A percentile compares a stretch with the other conserved stretches of the same genome.
phyloP scores from a whole-genome alignment of 345 rosid species.

The Combretum micranthum region DNA sequence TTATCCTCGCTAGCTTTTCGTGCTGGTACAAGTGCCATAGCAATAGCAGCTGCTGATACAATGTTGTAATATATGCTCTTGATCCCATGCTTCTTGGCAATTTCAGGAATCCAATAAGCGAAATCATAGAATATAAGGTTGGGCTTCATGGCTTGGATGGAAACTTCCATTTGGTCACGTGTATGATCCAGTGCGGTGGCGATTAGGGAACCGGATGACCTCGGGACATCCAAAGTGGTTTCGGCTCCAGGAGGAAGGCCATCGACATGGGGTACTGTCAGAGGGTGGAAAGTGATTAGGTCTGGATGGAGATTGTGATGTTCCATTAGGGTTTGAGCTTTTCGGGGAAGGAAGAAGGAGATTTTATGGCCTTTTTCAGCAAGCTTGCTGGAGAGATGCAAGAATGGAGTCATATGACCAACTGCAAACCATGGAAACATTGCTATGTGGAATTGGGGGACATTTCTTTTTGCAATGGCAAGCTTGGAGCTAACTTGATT shows the following conservation, averaged over 20 bases:
- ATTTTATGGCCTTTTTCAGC: conserved; percentile 39
- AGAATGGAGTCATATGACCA: conserved; percentile 56
- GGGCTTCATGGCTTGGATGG: conserved; percentile 26
- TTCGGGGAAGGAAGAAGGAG: conserved; percentile 42
- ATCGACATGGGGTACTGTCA: conserved; percentile 31
- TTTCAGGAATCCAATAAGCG: conserved; percentile 54
- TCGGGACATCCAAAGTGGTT: conserved; percentile 64
- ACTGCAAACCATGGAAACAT: conserved; percentile 62
- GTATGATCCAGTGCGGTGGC: conserved; percentile 54
- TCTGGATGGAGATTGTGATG: conserved; percentile 31
- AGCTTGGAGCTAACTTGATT: no score
- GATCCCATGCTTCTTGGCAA: conserved; percentile 42
- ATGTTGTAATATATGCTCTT: conserved; percentile 41
- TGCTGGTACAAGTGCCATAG: conserved; percentile 57
- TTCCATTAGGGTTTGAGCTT: conserved; percentile 27
- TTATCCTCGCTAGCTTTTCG: conserved; percentile 24
- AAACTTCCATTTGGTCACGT: conserved; percentile 40
- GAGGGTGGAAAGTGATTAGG: conserved; percentile 25
- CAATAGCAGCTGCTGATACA: conserved; percentile 46
- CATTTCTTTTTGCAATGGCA: no score
- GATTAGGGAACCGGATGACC: conserved; percentile 30
- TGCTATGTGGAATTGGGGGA: conserved; percentile 22
- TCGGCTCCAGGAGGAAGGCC: conserved; percentile 70
- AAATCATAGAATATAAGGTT: conserved; percentile 42
- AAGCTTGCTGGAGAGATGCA: conserved; percentile 50